Percentiles rank a stretch among this genome's conserved stretches.
phyloP scores from a whole-genome alignment of 495 filamentous ascomycete species.

The Penicillium lagena region DNA sequence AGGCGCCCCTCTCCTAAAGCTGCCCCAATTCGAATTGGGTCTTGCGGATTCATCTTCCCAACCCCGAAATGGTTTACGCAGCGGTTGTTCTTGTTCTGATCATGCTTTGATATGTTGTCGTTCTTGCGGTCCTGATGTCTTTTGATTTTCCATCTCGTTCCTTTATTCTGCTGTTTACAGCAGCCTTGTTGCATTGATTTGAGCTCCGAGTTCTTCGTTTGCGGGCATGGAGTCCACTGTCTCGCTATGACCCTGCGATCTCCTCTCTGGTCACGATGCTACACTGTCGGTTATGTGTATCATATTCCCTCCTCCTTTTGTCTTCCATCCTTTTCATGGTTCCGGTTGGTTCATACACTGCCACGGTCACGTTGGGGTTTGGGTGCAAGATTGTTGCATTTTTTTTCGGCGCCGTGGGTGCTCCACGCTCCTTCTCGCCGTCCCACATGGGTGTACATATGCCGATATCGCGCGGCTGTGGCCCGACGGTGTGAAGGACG shows the following conservation, averaged over 20 bases:
- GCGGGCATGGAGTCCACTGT: background rate
- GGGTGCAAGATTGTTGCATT: slow-evolving; percentile 17
- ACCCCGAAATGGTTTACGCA: slow-evolving; percentile 1
- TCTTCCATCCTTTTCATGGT: slow-evolving; percentile 3
- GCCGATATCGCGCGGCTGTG: slow-evolving; percentile 2
- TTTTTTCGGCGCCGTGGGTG: slow-evolving; percentile 6
- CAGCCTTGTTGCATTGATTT: background rate
- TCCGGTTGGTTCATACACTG: slow-evolving; percentile 1
- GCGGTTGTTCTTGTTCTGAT: background rate
- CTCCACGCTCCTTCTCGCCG: slow-evolving; percentile 5
- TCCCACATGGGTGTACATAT: slow-evolving; percentile 12
- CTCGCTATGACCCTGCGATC: slow-evolving; percentile 1
- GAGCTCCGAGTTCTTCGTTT: background rate
- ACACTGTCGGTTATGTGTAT: slow-evolving; percentile 24
- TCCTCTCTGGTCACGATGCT: slow-evolving; percentile 16
- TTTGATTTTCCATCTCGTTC: slow-evolving; percentile 1
- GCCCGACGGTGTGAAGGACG: slow-evolving; percentile 9
- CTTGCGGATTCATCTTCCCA: no score
- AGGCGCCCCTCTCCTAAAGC: slow-evolving; percentile 22
- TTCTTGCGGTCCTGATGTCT: background rate
- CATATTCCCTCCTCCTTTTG: slow-evolving; percentile 18
- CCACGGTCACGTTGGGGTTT: slow-evolving; percentile 6
- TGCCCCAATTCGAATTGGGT: no score
- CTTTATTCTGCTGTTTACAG: slow-evolving; percentile 1
- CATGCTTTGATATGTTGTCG: background rate